Base-by-base conservation (phyloP, 495 filamentous ascomycete genomes). In the Podospora pseudopauciseta region DNA sequence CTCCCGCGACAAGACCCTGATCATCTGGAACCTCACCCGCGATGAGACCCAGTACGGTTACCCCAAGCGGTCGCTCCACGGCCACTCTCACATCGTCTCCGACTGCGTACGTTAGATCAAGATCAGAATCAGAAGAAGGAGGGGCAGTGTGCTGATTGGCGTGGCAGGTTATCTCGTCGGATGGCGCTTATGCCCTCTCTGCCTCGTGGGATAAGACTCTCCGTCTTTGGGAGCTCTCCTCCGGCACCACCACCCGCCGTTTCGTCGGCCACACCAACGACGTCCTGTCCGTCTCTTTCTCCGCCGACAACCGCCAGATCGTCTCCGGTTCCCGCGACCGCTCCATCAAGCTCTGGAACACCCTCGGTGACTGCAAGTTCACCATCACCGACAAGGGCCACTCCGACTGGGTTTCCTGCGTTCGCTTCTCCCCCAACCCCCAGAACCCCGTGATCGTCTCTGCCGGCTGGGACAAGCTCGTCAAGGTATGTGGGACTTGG, bases 381-480 rank as follows among this genome's bases (percentile, higher is more conserved):
- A 99, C 94, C 87, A 98, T 99, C 88, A 95, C 92, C 84, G 95
- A 99, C 77, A 98, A 99, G 89, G 95, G 96, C 77, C 95, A 99
- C 86, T 91, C 92, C 81, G 95, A 99, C 84, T 99, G 95, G 95
- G 96, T 97, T 69, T 97, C 93, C 68, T 98, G 96, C 86, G 95
- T 99, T 69, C 91, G 95, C 79, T 99, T 99, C 91, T 94, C 90
- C 87, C 95, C 95, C 75, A 99, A 99, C 87, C 95, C 95, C 75
- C 94, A 97, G 87, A 98, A 98, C 89, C 94, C 95, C 75, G 95
- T 99, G 79, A 99, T 99, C 82, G 95, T 99, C 80, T 95, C 91
- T 80, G 90, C 91, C 83, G 93, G 93, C 76, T 99, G 95, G 96
- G 95, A 99, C 87, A 99, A 99, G 88, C 89, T 97, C 71, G 95